A percentile compares a stretch with the other conserved stretches of the same genome.
These are phyloP conservation scores for Alternaria sp. DNA, from an alignment of 2,329 filamentous ascomycete species.

Conservation along the genomic window DNA sequence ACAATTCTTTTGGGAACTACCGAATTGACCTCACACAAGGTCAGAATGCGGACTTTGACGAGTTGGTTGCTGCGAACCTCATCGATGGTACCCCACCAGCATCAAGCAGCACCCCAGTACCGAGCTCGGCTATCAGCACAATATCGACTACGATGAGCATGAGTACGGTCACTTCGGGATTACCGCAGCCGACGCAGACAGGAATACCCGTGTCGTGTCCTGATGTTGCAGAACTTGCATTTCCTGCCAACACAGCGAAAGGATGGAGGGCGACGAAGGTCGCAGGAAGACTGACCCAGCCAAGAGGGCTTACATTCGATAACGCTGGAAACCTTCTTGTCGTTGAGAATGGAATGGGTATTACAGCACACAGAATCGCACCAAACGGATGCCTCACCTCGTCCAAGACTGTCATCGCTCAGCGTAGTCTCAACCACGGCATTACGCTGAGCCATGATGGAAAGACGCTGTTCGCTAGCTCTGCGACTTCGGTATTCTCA, in stretches of 20 bases:
- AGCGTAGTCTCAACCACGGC: constrained; percentile 40
- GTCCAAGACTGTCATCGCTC: constrained; percentile 26
- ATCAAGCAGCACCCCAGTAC: constrained; percentile 12
- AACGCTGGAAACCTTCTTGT: constrained; percentile 50
- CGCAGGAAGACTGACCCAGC: constrained; percentile 48
- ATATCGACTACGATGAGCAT: constrained; percentile 25
- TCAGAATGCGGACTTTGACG: constrained; percentile 34
- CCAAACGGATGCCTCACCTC: constrained; percentile 41
- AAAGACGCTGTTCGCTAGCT: constrained; percentile 40
- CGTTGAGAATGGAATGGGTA: constrained; percentile 48
- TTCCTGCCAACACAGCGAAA: constrained; percentile 22
- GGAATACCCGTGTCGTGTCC: constrained; percentile 29
- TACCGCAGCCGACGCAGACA: constrained; percentile 22
- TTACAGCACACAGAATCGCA: constrained; percentile 48
- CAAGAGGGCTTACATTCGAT: constrained; percentile 51
- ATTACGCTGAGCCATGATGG: constrained; percentile 36
- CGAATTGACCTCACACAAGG: constrained; percentile 30
- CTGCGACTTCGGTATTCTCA: constrained; percentile 31
- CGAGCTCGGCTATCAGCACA: constrained; percentile 15
- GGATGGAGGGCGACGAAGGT: constrained; percentile 47
- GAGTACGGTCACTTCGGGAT: constrained; percentile 10
- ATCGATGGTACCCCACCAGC: constrained; percentile 21
- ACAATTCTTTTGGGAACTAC: constrained; percentile 38
- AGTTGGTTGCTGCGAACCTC: constrained; percentile 33
- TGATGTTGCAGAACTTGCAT: constrained; percentile 26